These are phyloP conservation scores for Phytophthora foliorum DNA, from an alignment of 352 stramenopile species.

Conservation along the genomic window DNA sequence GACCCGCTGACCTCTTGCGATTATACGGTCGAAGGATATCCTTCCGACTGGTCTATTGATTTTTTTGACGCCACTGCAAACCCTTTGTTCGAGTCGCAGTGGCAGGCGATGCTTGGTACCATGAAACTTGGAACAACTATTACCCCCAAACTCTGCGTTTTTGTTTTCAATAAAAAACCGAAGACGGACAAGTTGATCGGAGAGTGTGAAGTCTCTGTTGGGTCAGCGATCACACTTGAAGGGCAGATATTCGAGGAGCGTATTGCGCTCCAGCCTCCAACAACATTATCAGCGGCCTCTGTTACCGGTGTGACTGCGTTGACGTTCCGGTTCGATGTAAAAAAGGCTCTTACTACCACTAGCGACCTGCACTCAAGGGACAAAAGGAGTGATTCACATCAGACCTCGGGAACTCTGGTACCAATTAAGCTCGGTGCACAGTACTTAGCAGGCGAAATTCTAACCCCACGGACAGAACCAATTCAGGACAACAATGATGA, in stretches of 20 bases:
- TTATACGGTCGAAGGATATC: constrained; percentile 78
- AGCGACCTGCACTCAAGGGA: not conserved
- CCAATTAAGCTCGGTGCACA: constrained; percentile 34
- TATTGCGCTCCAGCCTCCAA: constrained; percentile 55
- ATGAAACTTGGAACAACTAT: constrained; percentile 71
- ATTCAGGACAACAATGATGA: constrained; percentile 21
- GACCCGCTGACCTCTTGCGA: constrained; percentile 83
- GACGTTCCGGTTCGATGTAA: constrained; percentile 70
- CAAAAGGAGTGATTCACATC: not conserved
- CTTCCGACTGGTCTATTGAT: constrained; percentile 62
- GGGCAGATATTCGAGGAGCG: constrained; percentile 80
- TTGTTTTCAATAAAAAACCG: constrained; percentile 76
- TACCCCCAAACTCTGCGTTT: constrained; percentile 73
- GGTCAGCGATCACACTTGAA: constrained; percentile 76
- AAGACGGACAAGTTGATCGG: constrained; percentile 79
- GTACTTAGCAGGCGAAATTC: constrained; percentile 42
- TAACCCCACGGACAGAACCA: constrained; percentile 19
- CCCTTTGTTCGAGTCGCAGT: constrained; percentile 62
- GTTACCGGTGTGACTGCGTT: constrained; percentile 55
- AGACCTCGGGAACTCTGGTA: constrained; percentile 18
- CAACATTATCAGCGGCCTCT: constrained; percentile 5
- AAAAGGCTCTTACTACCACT: constrained; percentile 35
- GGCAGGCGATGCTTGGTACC: constrained; percentile 53
- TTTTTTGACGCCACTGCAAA: constrained; percentile 70
- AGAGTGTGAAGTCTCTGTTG: constrained; percentile 78